Evolutionary conservation across 805 yeast species (phyloP).

Genomic region (Blastobotrys parvus): DNA sequence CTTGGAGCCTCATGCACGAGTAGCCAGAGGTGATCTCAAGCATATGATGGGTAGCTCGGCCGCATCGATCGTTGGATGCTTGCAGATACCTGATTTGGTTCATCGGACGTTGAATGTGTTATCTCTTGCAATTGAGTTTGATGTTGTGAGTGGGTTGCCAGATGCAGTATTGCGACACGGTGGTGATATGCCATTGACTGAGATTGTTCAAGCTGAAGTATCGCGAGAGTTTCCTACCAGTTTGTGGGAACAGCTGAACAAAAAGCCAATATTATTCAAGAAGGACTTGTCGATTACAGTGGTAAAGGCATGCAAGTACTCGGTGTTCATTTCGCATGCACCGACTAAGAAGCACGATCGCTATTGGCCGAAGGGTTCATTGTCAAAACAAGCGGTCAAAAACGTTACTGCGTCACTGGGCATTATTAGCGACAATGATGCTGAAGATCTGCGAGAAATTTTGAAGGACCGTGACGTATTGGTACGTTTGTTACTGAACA

Average conservation of each 20-base stretch:
- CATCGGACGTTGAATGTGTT: conserved; percentile 2
- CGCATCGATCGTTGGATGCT: neutral
- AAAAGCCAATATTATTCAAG: conserved; percentile 1
- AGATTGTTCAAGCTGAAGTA: conserved; percentile 2
- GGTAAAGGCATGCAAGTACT: conserved; percentile 11
- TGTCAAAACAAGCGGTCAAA: conserved; percentile 14
- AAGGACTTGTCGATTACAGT: conserved; percentile 4
- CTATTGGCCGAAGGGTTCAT: conserved; percentile 5
- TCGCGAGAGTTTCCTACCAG: neutral
- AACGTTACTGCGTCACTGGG: conserved; percentile 30
- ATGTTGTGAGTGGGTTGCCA: conserved; percentile 5
- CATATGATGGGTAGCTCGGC: neutral
- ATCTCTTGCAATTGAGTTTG: conserved; percentile 1
- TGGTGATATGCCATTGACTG: no score
- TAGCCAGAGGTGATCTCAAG: neutral
- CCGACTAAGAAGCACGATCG: conserved; percentile 8
- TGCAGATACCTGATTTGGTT: neutral
- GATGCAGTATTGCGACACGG: neutral
- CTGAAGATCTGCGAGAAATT: conserved; percentile 31
- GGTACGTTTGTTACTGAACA: conserved; percentile 64
- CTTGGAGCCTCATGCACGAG: neutral
- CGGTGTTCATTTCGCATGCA: conserved; percentile 9
- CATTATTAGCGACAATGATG: conserved; percentile 35
- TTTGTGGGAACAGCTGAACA: conserved; percentile 4
- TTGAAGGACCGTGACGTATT: conserved; percentile 38